Base-by-base conservation (phyloP, 495 filamentous ascomycete species). In the Xylaria sp. region DNA sequence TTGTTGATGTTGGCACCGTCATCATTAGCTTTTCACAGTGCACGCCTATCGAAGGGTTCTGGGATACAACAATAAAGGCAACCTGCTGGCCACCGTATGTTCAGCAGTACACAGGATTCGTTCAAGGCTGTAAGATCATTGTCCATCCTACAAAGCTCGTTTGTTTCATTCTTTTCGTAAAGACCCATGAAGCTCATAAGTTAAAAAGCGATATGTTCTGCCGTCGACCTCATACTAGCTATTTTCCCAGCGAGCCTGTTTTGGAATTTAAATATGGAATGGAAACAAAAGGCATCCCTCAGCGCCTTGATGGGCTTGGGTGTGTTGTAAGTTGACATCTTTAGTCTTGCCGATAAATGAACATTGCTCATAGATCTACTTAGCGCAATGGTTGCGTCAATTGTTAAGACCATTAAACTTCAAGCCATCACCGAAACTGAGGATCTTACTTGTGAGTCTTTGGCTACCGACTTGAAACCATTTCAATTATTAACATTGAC, bases 211-310 rank as follows among this genome's bases (percentile, higher is more conserved):
- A 19, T 53, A 24, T 40, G 35, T 19, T 40, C 58, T 9, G 15
- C 19, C 4, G 58, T 71, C 2, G 62, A 67, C 29, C 29, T 71
- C 14, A 67, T 66, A 35, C 37, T 71, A 24, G 61, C 69, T 29
- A 0, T 66, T 14, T 71, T 59, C 46, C 69, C 69, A 19, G 17
- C 69, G 1, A 71, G 69, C 37, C 15, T 71, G 19, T 67, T 71
- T 17, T 71, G 62, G 69, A 71, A 71, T 37, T 40, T 71, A 35
- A 43, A 71, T 4, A 71, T 71, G 69, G 61, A 61, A 31, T 67
- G 29, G 44, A 71, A 48, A 46, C 69, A 71, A 48, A 71, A 71
- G 46, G 15, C 59, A 15, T 71, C 35, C 24, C 59, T 66, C 4
- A 71, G 69, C 19, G 40, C n/a, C 14, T 33, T 71, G 3, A 71